phyloP scores from a whole-genome alignment of 163 green algal genomes.

The Chlorella variabilis region DNA sequence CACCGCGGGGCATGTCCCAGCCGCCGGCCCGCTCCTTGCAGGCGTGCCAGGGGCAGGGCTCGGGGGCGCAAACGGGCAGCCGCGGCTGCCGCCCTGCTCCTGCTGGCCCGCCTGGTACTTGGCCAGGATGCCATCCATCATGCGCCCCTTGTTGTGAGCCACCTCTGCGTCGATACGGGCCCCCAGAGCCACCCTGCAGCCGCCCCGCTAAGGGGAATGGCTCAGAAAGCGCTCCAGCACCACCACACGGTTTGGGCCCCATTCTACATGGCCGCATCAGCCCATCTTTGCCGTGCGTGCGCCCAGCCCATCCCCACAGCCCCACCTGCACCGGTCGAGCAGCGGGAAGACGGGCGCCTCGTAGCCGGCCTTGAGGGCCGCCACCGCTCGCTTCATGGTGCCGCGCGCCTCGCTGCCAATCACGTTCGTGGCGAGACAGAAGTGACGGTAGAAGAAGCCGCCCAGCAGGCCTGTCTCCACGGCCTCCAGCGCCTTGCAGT shows the following conservation, averaged over 20 bases:
- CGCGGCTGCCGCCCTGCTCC: background rate
- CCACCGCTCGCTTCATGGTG: slow-evolving; percentile 57
- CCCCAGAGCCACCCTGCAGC: slow-evolving; percentile 35
- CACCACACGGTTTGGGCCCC: too few species aligned
- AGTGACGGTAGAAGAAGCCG: slow-evolving; percentile 67
- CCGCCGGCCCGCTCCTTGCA: background rate
- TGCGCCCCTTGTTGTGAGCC: slow-evolving; percentile 47
- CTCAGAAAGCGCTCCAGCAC: too few species aligned
- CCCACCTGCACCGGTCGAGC: slow-evolving; percentile 48
- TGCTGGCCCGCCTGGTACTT: background rate
- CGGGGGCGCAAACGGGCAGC: slow-evolving; percentile 16
- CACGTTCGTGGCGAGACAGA: slow-evolving; percentile 55
- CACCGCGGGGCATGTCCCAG: too few species aligned
- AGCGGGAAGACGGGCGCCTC: slow-evolving; percentile 57
- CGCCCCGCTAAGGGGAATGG: too few species aligned
- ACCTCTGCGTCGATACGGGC: slow-evolving; percentile 48
- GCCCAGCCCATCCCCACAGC: too few species aligned
- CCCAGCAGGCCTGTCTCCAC: slow-evolving; percentile 57
- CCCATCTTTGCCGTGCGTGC: too few species aligned
- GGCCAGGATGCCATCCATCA: slow-evolving; percentile 48
- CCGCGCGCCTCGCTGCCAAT: slow-evolving; percentile 54
- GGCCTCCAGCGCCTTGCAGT: slow-evolving; percentile 57
- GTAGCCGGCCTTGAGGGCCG: slow-evolving; percentile 55
- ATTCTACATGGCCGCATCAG: too few species aligned
- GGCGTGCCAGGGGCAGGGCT: background rate